Conservation (phyloP, 148 eudicot species). For the Cornus controversa region DNA sequence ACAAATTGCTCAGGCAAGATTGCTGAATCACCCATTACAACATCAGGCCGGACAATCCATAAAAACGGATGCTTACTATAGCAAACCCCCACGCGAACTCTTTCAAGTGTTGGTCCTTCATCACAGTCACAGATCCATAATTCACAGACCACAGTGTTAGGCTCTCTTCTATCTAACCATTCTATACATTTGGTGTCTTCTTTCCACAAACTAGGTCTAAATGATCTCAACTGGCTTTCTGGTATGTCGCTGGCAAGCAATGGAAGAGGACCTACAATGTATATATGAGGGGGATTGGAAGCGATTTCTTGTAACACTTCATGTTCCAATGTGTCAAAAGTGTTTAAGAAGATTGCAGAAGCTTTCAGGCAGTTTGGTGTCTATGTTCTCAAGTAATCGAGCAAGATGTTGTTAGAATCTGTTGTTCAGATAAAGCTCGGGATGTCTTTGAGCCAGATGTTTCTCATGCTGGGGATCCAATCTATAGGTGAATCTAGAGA, state of each 20-base stretch:
- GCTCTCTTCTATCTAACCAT: conserved; percentile 22
- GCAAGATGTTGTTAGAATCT: conserved; percentile 3
- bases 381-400: conserved; percentile 7
- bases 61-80: conserved; percentile 17
- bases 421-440: conserved; percentile 18
- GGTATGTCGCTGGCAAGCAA: neutral
- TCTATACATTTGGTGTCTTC: conserved; percentile 14
- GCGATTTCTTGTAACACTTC: conserved; percentile 11
- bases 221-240: neutral
- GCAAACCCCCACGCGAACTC: conserved; percentile 34
- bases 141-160: no score
- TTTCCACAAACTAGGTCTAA: no score
- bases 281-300: neutral
- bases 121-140: no score
- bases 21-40: conserved; percentile 19
- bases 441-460: no score
- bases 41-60: conserved; percentile 23
- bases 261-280: conserved; percentile 15
- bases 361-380: conserved; percentile 8
- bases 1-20: conserved; percentile 14
- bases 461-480: no score
- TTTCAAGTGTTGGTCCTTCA: conserved; percentile 14
- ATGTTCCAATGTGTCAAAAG: no score
- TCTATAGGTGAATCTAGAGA: no score
- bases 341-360: no score